phyloP scores from a whole-genome alignment of 176 grass and related monocot species.

The Dendrocalamus sinicus region DNA sequence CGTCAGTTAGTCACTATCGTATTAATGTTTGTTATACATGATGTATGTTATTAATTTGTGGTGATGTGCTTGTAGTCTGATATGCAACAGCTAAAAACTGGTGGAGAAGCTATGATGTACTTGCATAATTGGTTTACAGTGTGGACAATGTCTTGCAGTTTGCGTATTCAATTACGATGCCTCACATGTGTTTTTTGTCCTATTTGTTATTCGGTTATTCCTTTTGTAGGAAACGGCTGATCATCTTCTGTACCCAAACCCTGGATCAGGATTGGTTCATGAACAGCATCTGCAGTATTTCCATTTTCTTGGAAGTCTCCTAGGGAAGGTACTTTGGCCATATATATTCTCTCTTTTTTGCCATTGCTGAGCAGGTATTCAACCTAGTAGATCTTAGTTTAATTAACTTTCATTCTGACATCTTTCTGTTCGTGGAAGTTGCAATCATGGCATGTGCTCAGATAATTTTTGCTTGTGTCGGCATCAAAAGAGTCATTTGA shows the following conservation, averaged over 20 bases:
- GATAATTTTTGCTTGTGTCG: neutral
- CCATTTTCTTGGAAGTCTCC: slow-evolving; percentile 91
- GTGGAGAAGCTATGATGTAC: neutral
- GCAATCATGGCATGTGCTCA: neutral
- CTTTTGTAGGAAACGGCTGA: slow-evolving; percentile 76
- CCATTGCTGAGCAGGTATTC: neutral
- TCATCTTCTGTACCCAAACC: slow-evolving; percentile 97
- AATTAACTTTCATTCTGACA: neutral
- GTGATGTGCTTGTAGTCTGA: slow-evolving; percentile 1
- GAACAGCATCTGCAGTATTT: slow-evolving; percentile 95
- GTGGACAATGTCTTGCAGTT: neutral
- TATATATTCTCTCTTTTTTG: neutral
- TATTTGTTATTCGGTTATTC: slow-evolving; percentile 1
- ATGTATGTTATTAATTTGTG: slow-evolving; percentile 8
- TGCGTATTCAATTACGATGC: slow-evolving; percentile 1
- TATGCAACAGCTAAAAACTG: slow-evolving; percentile 2
- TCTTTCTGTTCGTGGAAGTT: neutral
- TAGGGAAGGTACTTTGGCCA: slow-evolving; percentile 80
- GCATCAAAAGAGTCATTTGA: neutral
- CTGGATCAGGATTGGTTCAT: slow-evolving; percentile 93
- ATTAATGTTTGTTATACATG: neutral
- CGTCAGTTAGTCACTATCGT: slow-evolving; percentile 8
- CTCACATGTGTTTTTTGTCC: slow-evolving; percentile 9
- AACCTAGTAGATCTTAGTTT: slow-evolving; percentile 14
- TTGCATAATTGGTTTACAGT: slow-evolving; percentile 10